These are phyloP conservation scores for Camelina hispida DNA, from an alignment of 345 rosid species.

Conservation along the genomic window DNA sequence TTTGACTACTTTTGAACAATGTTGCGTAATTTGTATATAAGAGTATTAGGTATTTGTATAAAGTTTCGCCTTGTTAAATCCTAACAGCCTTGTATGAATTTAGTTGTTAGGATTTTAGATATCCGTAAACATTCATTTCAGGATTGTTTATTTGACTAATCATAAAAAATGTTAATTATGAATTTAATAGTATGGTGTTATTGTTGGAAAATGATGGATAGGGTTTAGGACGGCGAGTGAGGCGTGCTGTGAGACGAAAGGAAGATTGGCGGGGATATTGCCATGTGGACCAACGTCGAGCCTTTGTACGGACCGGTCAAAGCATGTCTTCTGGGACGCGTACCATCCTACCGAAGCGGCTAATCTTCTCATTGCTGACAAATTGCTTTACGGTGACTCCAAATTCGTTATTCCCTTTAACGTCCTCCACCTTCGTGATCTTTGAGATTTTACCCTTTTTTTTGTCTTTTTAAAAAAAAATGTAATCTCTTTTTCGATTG, in stretches of 20 bases:
- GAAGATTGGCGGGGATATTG: slow-evolving; percentile 82
- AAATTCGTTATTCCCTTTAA: slow-evolving; percentile 64
- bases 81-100: no score
- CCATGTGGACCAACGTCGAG: slow-evolving; percentile 89
- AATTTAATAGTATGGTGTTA: not conserved
- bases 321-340: slow-evolving; percentile 90
- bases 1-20: no score
- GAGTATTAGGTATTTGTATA: no score
- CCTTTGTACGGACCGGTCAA: slow-evolving; percentile 64
- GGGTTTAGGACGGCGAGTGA: slow-evolving; percentile 72
- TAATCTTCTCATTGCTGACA: slow-evolving; percentile 64
- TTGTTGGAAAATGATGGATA: not conserved
- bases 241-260: slow-evolving; percentile 85
- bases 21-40: no score
- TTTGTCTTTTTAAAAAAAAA: not conserved
- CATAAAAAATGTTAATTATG: not conserved
- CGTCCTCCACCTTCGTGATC: slow-evolving; percentile 71
- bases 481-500: not conserved
- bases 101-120: no score
- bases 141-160: not conserved
- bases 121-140: no score
- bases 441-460: slow-evolving; percentile 31
- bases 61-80: no score
- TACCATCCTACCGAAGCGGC: slow-evolving; percentile 92
- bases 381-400: slow-evolving; percentile 60